Percentiles rank a stretch among this genome's conserved stretches.
phyloP scores from a whole-genome alignment of 2,329 filamentous ascomycete genomes.

The Scolecobasidium constrictum region DNA sequence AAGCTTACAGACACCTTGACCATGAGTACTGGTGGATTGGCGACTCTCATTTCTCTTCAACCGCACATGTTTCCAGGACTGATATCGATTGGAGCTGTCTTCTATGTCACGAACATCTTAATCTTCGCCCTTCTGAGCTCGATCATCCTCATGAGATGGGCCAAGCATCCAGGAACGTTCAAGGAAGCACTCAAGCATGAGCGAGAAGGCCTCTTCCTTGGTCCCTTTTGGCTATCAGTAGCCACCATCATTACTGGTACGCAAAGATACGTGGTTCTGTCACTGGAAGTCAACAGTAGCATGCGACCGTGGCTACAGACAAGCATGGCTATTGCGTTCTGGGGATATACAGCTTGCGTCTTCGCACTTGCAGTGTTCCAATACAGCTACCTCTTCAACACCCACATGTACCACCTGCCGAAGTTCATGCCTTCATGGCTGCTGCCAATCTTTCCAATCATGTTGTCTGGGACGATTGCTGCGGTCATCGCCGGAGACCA shows the following conservation, averaged over 20 bases:
- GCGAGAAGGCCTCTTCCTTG: constrained; percentile 61
- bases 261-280: constrained; percentile 53
- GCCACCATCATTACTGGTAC: constrained; percentile 58
- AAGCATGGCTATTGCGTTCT: constrained; percentile 55
- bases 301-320: constrained; percentile 38
- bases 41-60: constrained; percentile 50
- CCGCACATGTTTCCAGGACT: constrained; percentile 57
- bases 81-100: constrained; percentile 49
- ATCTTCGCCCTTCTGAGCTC: constrained; percentile 48
- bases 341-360: constrained; percentile 53
- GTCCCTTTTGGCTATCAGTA: constrained; percentile 59
- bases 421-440: constrained; percentile 33
- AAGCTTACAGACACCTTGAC: constrained; percentile 35
- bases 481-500: constrained; percentile 21
- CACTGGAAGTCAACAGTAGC: constrained; percentile 27
- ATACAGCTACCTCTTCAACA: constrained; percentile 26
- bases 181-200: constrained; percentile 48
- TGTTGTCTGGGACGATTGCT: constrained; percentile 28
- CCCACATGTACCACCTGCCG: constrained; percentile 23
- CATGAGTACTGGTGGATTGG: constrained; percentile 64
- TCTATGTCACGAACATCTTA: constrained; percentile 58
- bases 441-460: constrained; percentile 22
- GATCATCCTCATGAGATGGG: constrained; percentile 49
- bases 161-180: constrained; percentile 45
- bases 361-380: constrained; percentile 44